phyloP scores from a whole-genome alignment of 345 rosid genomes.

The Melastoma malabathricum region DNA sequence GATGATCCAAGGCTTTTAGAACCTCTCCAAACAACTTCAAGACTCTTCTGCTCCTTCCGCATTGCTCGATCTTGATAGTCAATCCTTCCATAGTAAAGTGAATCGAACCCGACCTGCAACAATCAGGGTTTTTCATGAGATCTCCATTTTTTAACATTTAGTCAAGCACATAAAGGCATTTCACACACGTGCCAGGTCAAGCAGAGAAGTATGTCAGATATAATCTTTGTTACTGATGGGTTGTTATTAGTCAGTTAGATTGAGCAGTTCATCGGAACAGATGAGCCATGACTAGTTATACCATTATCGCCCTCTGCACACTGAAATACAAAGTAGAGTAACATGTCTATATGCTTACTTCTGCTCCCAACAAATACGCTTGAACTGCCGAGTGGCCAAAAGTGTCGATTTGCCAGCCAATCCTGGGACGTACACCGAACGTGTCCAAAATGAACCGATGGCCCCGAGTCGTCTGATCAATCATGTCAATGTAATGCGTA shows the following conservation, averaged over 20 bases:
- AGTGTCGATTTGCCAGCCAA: constrained; percentile 98
- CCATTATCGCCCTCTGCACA: too few relatives aligned
- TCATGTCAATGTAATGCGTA: constrained; percentile 91
- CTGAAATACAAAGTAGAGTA: background rate
- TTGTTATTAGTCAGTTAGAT: too few relatives aligned
- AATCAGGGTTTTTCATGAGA: too few relatives aligned
- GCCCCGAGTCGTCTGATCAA: constrained; percentile 93
- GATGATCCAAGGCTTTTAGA: constrained; percentile 79
- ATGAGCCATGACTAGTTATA: too few relatives aligned
- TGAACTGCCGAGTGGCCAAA: constrained; percentile 98
- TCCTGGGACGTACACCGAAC: constrained; percentile 77
- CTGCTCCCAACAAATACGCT: constrained; percentile 90
- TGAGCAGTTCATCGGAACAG: too few relatives aligned
- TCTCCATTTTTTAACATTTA: too few relatives aligned
- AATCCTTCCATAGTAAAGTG: constrained; percentile 77
- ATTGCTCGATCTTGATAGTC: constrained; percentile 89
- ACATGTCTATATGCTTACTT: constrained; percentile 21
- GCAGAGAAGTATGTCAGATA: too few relatives aligned
- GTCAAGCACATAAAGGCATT: too few relatives aligned
- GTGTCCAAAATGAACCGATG: constrained; percentile 62
- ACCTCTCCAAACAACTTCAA: constrained; percentile 88
- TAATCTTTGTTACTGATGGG: too few relatives aligned
- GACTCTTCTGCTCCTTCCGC: constrained; percentile 66
- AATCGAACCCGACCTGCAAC: constrained; percentile 78
- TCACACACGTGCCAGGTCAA: too few relatives aligned